These are phyloP conservation scores for Panicum virgatum DNA, from an alignment of 202 grass and related monocot genomes.

Conservation along the genomic window DNA sequence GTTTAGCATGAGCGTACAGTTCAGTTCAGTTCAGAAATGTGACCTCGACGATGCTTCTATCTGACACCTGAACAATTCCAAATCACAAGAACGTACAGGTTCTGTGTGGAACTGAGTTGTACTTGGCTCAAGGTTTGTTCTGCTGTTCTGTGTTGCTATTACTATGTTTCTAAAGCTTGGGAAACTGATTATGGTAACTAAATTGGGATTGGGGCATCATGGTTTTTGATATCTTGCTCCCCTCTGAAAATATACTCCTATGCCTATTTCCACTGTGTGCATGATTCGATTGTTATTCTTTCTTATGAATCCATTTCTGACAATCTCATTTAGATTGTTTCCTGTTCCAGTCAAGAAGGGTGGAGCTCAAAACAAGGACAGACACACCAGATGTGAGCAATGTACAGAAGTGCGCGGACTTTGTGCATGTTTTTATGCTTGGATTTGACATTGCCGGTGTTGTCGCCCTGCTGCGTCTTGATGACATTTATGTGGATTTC, in stretches of 20 bases:
- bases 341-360: slow-evolving; percentile 54
- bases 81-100: not conserved
- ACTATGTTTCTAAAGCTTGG: not conserved
- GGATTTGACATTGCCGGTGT: slow-evolving; percentile 80
- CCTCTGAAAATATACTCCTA: not conserved
- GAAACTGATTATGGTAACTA: not conserved
- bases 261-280: not conserved
- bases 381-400: slow-evolving; percentile 89
- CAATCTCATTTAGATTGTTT: not conserved
- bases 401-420: slow-evolving; percentile 81
- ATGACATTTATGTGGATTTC: slow-evolving; percentile 84
- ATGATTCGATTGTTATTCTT: not conserved
- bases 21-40: no score
- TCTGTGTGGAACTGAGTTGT: not conserved
- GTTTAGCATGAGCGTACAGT: not conserved
- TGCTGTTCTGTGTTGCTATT: not conserved
- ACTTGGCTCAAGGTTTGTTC: not conserved
- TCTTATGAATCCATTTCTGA: not conserved
- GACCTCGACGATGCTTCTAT: not conserved
- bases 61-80: not conserved
- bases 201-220: not conserved
- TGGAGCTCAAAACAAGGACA: slow-evolving; percentile 83
- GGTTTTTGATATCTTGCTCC: not conserved
- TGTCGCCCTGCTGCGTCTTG: slow-evolving; percentile 68
- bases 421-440: slow-evolving; percentile 91